Base-by-base conservation (phyloP, 495 filamentous ascomycete genomes). In the Penicillium alfredii region DNA sequence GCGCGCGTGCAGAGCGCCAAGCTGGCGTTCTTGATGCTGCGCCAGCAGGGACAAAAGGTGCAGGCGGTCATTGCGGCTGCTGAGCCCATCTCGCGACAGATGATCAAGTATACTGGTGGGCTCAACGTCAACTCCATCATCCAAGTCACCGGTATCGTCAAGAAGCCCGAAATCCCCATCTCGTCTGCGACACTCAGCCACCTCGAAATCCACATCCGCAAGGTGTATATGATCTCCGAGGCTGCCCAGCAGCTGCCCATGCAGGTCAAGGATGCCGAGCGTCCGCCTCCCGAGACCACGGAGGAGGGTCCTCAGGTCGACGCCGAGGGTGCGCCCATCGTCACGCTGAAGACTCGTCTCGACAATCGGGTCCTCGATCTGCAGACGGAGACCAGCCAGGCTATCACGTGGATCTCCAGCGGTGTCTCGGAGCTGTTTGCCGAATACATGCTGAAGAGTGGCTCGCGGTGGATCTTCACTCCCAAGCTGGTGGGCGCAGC, bases 301-400 rank as follows among this genome's bases (percentile, higher is more conserved):
- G 63, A 71, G 30, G 66, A 71, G 29, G 66, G 66, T 20, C 39
- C 47, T 22, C 61, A 71, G 46, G 53, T 66, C 29, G 68, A 73
- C 35, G 60, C 58, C 10, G 60, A 72, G 5, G 71, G 70, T 33
- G 44, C 61, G 6, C 81, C 85, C 6, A 74, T 81, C 12, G 85
- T 88, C 4, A 78, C 74, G 21, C 78, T 81, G 26, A 74, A 84
- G 46, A 86, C 84, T 10, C 84, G 89, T 49, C 76, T 93, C 13
- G 79, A 87, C 66, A 94, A 94, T 62, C 85, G 86, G 23, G 84
- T 86, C 35, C 80, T 98, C 61, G 89, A 94, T 59, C 82, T 93
- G 40, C 81, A 93, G 27, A 85, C 88, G 3, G 83, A 86, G 28
- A 78, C 88, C 25, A 86, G 86, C 47, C 87, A 94, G 58, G 84